Base-by-base conservation (phyloP, 306 rosid species). In the Dalbergia oliveri region DNA sequence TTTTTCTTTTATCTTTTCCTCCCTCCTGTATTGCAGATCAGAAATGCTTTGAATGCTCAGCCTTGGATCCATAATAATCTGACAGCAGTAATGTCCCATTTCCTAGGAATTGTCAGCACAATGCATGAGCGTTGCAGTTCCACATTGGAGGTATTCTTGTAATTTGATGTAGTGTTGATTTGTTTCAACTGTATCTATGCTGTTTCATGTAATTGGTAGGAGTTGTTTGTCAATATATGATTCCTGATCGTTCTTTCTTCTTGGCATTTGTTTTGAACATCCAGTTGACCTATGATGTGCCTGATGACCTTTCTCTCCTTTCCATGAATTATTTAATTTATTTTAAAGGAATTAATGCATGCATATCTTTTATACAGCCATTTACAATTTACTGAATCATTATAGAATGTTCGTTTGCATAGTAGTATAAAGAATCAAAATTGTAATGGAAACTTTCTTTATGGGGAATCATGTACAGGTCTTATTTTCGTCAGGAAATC, bases 101-200 rank as follows among this genome's bases (percentile, higher is more conserved):
- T 93, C 82, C 89, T 96, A 57, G 86, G 87, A 86, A 93, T 96
- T 78, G 87, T 87, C 70, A 81, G 84, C 82, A 93, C 97, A 68
- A 91, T 96, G 99, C 83, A 89, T 56, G 91, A 91, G 81, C 94
- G 99, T 23, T 93, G 97, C 87, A 87, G 85, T 86, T 81, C 92
- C 64, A 87, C 92, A 41, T 87, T 96, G 77, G 90, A 96, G 98
- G 99, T 96, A 90, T 49, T 83, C 26, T 65, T 66, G 53, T 78
- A 79, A 79, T 79, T 85, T 72, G 56, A 43, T 72, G 0, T 12
- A 59, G 19, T 51, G 19, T 51, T 34, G 58, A 37, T 51, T 11
- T 61, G 79, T 69, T 72, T 65, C 73, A 69, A 41, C 75, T 51
- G 60, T 49, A 58, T 37, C 58, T 43, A 11, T 78, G 35, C 14